phyloP scores from a whole-genome alignment of 805 yeast species.

The Saccharomycopsis capsularis region DNA sequence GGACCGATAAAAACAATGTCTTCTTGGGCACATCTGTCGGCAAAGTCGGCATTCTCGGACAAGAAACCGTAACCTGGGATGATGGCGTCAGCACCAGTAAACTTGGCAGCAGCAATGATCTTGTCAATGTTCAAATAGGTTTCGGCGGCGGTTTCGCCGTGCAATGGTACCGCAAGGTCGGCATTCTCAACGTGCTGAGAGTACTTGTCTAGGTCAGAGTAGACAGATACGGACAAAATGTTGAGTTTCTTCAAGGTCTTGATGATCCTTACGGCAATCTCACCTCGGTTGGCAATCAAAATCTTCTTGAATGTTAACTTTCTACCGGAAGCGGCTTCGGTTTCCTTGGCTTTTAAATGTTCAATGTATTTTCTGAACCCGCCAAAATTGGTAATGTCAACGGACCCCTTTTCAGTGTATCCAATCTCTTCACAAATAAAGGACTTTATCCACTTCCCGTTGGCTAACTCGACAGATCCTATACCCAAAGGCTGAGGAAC shows the following conservation, averaged over 20 bases:
- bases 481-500: slow-evolving; percentile 95
- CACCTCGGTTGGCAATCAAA: slow-evolving; percentile 96
- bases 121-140: slow-evolving; percentile 84
- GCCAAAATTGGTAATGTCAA: slow-evolving; percentile 79
- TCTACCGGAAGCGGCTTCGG: slow-evolving; percentile 23
- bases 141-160: slow-evolving; percentile 81
- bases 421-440: slow-evolving; percentile 93
- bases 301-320: slow-evolving; percentile 33
- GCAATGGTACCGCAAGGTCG: slow-evolving; percentile 71
- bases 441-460: slow-evolving; percentile 83
- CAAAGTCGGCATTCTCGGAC: slow-evolving; percentile 93
- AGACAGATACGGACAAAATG: slow-evolving; percentile 78
- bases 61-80: slow-evolving; percentile 97
- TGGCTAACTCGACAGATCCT: slow-evolving; percentile 78
- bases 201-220: slow-evolving; percentile 84
- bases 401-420: slow-evolving; percentile 61
- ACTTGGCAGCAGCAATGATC: slow-evolving; percentile 78
- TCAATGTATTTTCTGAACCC: slow-evolving; percentile 73
- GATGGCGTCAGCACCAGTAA: slow-evolving; percentile 84
- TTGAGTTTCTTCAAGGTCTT: slow-evolving; percentile 76
- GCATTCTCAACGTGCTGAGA: slow-evolving; percentile 82
- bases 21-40: slow-evolving; percentile 76
- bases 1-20: slow-evolving; percentile 97
- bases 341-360: slow-evolving; percentile 16
- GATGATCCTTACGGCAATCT: slow-evolving; percentile 92